phyloP scores from a whole-genome alignment of 495 filamentous ascomycete species.

The Talaromyces nanjingensis region DNA sequence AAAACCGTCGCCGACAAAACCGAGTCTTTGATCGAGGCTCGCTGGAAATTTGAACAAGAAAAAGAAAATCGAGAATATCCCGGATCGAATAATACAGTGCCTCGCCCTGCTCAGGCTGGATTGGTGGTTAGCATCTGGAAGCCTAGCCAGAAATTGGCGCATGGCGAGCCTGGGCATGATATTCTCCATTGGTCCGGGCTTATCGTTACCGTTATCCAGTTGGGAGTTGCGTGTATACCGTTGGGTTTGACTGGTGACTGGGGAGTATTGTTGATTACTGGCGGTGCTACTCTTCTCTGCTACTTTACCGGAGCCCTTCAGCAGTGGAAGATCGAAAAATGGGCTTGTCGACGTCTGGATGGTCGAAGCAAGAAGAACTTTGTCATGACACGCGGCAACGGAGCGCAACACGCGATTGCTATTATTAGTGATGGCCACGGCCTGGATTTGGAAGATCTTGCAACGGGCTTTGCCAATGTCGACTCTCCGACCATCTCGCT shows the following conservation, averaged over 20 bases:
- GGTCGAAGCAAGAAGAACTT: conserved; percentile 19
- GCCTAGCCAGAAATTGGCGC: conserved; percentile 4
- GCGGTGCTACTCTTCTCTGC: conserved; percentile 29
- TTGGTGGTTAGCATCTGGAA: conserved; percentile 15
- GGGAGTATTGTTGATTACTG: conserved; percentile 37
- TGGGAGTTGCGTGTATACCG: conserved; percentile 40
- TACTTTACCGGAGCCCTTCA: conserved; percentile 25
- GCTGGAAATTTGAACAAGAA: conserved; percentile 14
- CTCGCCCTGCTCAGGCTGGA: conserved; percentile 15
- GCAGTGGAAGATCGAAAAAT: conserved; percentile 48
- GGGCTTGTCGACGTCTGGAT: conserved; percentile 27
- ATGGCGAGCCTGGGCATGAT: conserved; percentile 16
- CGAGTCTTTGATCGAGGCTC: conserved; percentile 8
- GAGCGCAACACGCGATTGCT: conserved; percentile 35
- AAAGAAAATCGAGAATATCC: conserved; percentile 8
- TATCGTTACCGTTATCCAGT: conserved; percentile 30
- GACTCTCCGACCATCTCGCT: conserved; percentile 13
- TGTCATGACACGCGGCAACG: conserved; percentile 38
- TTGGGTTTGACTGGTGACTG: conserved; percentile 33
- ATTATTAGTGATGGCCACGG: conserved; percentile 27
- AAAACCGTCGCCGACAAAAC: conserved; percentile 11
- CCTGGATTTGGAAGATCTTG: conserved; percentile 43
- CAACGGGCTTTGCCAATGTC: conserved; percentile 17
- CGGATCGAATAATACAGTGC: neutral
- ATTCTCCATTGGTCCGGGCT: conserved; percentile 29